Evolutionary conservation across 345 rosid species (phyloP).

Genomic region (Microcos paniculata): DNA sequence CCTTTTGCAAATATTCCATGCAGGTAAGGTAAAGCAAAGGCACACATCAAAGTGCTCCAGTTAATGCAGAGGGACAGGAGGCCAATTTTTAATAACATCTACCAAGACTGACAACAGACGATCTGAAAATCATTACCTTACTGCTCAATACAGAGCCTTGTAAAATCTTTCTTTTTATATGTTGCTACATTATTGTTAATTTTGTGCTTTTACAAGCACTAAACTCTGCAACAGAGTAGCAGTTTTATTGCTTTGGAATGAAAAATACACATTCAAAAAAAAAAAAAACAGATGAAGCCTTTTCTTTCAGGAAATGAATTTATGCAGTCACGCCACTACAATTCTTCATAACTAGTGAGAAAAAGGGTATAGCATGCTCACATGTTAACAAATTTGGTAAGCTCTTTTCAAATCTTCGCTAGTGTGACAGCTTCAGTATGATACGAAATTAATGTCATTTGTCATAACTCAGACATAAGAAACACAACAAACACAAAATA

Average conservation of each 20-base stretch:
- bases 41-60: slow-evolving; percentile 49
- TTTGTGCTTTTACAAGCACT: no score
- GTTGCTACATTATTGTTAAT: background rate
- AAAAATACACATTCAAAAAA: no score
- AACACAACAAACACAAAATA: background rate
- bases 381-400: background rate
- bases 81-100: slow-evolving; percentile 2
- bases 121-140: slow-evolving; percentile 6
- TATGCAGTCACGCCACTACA: background rate
- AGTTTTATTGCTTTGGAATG: no score
- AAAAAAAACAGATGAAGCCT: background rate
- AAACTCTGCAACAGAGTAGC: no score
- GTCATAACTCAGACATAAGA: background rate
- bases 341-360: background rate
- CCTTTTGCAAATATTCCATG: slow-evolving; percentile 20
- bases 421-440: background rate
- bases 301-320: background rate
- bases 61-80: slow-evolving; percentile 16
- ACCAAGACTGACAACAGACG: background rate
- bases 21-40: slow-evolving; percentile 69
- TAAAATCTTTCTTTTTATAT: slow-evolving; percentile 1
- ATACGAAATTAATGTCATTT: background rate
- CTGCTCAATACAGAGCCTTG: background rate
- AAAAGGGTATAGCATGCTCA: background rate
- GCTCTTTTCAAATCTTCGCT: background rate